Evolutionary conservation across 2,329 filamentous ascomycete genomes (phyloP), one percentile per base, ranked within the genome.

Genomic region (Hortaea sp.): DNA sequence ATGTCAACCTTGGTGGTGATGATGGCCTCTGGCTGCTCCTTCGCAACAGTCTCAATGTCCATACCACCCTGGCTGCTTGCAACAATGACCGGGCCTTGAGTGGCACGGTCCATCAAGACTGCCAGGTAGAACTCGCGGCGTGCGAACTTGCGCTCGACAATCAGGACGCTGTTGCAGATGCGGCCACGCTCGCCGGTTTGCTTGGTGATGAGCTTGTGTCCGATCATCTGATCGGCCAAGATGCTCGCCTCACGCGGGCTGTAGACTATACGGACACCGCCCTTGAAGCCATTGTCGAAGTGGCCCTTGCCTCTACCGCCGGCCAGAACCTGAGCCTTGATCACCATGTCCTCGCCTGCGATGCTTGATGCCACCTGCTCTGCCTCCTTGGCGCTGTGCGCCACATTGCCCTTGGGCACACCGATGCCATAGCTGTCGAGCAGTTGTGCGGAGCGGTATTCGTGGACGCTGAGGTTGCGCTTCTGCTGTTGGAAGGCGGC

Each of bases 211-310:
- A 98, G 88, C 74, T 95, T 95, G 76, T 98, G 90, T 66, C 92
- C 92, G 71, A 98, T 97, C 92, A 98, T 98, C 77, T 98, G 89
- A 60, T 90, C 80, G 60, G 92, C 90, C 68, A 98, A 95, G 82
- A 97, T 95, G 77, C 88, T 85, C 65, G 92, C 92, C 77, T 83
- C 79, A 62, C 88, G 89, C 50, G 92, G 87, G 51, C 90, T 97
- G 81, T 97, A 98, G 73, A 98, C 94, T 63, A 98, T 89, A 62
- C 92, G 83, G 61, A 98, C 92, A 75, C 92, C 92, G 63, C 92
- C 92, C 79, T 98, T 98, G 68, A 98, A 83, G 62, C 92, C 92
- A 72, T 95, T 97, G 75, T 95, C 88, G 67, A 98, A 98, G 61
- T 82, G 84, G 60, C 92, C 92, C 78, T 98, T 98, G 73, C 92